phyloP scores from a whole-genome alignment of 2,329 filamentous ascomycete species.

The Botrytis byssoidea region DNA sequence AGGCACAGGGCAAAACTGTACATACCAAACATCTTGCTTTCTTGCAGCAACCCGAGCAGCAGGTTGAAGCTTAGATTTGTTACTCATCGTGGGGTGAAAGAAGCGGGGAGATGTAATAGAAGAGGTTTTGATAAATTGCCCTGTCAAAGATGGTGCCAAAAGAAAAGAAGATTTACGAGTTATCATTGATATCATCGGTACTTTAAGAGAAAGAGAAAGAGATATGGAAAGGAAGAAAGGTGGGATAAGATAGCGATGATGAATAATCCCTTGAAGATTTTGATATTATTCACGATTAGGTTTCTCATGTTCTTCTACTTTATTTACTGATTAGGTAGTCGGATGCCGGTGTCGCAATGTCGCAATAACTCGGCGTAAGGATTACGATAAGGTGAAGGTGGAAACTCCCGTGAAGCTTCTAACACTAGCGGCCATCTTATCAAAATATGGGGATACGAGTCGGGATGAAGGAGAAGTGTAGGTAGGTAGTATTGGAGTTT shows the following conservation, averaged over 20 bases:
- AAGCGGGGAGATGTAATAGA: slow-evolving; percentile 21
- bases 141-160: slow-evolving; percentile 14
- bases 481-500: background rate
- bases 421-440: slow-evolving; percentile 1
- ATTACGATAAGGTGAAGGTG: background rate
- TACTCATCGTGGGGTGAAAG: slow-evolving; percentile 35
- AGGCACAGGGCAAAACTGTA: background rate
- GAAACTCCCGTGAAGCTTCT: background rate
- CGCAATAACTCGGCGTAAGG: background rate
- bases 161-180: slow-evolving; percentile 18
- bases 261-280: background rate
- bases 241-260: background rate
- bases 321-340: background rate
- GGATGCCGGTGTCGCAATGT: slow-evolving; percentile 16
- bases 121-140: slow-evolving; percentile 2
- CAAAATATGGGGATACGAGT: background rate
- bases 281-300: background rate
- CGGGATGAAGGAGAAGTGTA: background rate
- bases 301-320: background rate
- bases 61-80: slow-evolving; percentile 46
- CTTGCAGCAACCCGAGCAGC: slow-evolving; percentile 53
- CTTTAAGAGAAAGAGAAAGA: background rate
- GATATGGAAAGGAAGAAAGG: background rate
- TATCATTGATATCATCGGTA: slow-evolving; percentile 22
- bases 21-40: slow-evolving; percentile 58